A percentile compares a stretch with the other conserved stretches of the same genome.
Evolutionary conservation across 768 basidiomycete species (phyloP).

Genomic region (Mrakia blollopis): DNA sequence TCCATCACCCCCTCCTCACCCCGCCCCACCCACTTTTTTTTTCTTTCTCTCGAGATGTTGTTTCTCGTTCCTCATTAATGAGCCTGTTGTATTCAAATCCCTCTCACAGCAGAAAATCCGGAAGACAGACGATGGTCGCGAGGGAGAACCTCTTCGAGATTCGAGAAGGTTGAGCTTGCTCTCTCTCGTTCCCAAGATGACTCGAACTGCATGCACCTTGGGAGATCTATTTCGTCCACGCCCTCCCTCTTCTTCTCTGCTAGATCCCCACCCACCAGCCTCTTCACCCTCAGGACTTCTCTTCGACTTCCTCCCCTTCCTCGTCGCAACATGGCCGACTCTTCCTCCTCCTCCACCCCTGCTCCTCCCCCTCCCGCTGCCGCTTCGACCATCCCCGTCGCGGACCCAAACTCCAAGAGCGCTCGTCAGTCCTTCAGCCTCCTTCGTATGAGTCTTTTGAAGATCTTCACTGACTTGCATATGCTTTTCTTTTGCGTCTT

Average conservation of each 20-base stretch:
- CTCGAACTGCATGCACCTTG: neutral
- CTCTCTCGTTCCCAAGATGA: neutral
- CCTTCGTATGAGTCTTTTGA: neutral
- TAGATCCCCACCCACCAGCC: neutral
- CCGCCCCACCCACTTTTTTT: neutral
- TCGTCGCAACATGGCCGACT: neutral
- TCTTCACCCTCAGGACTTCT: neutral
- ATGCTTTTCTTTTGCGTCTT: neutral
- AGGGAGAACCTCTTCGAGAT: neutral
- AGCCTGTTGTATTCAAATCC: neutral
- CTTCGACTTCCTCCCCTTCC: neutral
- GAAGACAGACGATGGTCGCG: neutral
- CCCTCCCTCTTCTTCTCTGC: neutral
- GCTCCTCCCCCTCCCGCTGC: neutral
- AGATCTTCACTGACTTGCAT: neutral
- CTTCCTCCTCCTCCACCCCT: neutral
- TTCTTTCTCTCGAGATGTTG: neutral
- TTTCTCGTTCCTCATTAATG: neutral
- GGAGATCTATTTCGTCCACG: neutral
- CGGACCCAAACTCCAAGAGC: conserved; percentile 17
- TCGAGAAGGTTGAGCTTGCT: neutral
- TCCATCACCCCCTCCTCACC: neutral
- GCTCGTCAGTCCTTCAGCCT: neutral
- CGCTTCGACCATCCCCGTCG: neutral
- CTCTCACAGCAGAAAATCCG: neutral